Percentiles rank a stretch among this genome's conserved stretches.
Conservation (phyloP, 257 asterid genomes). For the Gentiana straminea region DNA sequence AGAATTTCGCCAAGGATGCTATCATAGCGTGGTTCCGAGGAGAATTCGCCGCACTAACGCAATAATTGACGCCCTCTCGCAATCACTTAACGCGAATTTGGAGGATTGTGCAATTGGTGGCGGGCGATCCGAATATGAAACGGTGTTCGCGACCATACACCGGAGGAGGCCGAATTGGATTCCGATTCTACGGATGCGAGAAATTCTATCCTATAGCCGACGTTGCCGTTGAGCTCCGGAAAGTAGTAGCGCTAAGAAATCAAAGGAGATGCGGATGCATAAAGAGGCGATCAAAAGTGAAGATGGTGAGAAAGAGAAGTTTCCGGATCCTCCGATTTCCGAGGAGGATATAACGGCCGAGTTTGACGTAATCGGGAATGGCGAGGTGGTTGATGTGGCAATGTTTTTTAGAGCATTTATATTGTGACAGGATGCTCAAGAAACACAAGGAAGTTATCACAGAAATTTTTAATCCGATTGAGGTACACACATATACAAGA, state of each 20-base stretch:
- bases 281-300: too few relatives aligned
- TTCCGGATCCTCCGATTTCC: constrained; percentile 18
- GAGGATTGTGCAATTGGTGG: constrained; percentile 29
- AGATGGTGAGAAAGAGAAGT: constrained; percentile 17
- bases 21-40: constrained; percentile 87
- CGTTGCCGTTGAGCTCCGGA: constrained; percentile 57
- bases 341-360: constrained; percentile 15
- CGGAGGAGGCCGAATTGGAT: constrained; percentile 85
- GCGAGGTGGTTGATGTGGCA: constrained; percentile 52
- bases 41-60: constrained; percentile 99
- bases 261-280: too few relatives aligned
- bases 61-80: constrained; percentile 76
- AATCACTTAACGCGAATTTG: constrained; percentile 59
- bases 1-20: constrained; percentile 72
- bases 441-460: too few relatives aligned
- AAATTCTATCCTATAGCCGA: constrained; percentile 75
- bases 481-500: too few relatives aligned
- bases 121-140: constrained; percentile 40
- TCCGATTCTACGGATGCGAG: constrained; percentile 95
- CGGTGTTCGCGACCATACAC: constrained; percentile 78
- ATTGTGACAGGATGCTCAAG: too few relatives aligned
- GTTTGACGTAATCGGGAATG: constrained; percentile 32
- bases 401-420: too few relatives aligned
- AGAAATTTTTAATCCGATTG: too few relatives aligned
- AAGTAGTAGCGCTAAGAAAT: too few relatives aligned